phyloP scores from a whole-genome alignment of 2,329 filamentous ascomycete species.

The Xylariaceae sp. region DNA sequence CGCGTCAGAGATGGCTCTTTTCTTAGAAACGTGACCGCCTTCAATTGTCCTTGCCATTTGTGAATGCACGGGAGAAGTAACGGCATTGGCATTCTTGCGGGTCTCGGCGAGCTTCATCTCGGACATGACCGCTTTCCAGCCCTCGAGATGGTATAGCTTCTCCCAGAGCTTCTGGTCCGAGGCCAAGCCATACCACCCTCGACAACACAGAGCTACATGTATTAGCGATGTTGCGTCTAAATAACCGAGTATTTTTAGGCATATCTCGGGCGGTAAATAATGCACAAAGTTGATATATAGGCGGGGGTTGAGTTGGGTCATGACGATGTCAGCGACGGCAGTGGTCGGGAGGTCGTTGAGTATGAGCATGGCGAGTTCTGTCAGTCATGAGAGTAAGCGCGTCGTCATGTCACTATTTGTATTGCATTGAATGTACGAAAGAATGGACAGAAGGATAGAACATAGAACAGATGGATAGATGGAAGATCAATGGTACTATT shows the following conservation, averaged over 20 bases:
- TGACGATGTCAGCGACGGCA: slow-evolving; percentile 70
- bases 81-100: slow-evolving; percentile 44
- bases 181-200: slow-evolving; percentile 74
- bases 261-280: slow-evolving; percentile 84
- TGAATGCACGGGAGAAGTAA: slow-evolving; percentile 37
- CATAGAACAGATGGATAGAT: no score
- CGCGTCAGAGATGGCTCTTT: slow-evolving; percentile 45
- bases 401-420: slow-evolving; percentile 8
- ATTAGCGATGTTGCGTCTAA: slow-evolving; percentile 78
- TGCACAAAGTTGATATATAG: slow-evolving; percentile 90
- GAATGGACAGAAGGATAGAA: no score
- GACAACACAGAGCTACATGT: slow-evolving; percentile 71
- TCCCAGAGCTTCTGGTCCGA: slow-evolving; percentile 85
- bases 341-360: slow-evolving; percentile 75
- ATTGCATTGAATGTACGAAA: background rate
- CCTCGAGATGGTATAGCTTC: slow-evolving; percentile 73
- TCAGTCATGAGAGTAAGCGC: slow-evolving; percentile 13
- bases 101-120: slow-evolving; percentile 66
- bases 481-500: no score
- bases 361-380: slow-evolving; percentile 76
- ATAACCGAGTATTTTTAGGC: slow-evolving; percentile 80
- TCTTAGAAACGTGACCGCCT: slow-evolving; percentile 50
- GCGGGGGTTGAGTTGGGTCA: slow-evolving; percentile 67
- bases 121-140: slow-evolving; percentile 67
- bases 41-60: slow-evolving; percentile 41